A percentile compares a stretch with the other conserved stretches of the same genome.
phyloP scores from a whole-genome alignment of 345 rosid species.

The Lepidium sativum region DNA sequence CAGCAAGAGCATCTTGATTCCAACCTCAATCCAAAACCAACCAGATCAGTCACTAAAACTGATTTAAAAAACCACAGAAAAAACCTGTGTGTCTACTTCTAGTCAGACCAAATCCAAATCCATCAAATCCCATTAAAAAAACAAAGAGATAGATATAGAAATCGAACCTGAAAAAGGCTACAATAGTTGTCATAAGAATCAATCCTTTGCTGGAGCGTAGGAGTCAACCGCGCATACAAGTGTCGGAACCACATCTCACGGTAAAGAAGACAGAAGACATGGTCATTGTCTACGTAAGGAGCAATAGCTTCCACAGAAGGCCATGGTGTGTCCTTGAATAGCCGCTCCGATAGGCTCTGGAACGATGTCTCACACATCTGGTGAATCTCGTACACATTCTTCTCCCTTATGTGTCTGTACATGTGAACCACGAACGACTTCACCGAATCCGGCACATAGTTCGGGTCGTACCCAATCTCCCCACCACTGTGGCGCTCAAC shows the following conservation, averaged over 20 bases:
- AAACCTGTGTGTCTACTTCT: not conserved
- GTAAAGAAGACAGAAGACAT: conserved; percentile 85
- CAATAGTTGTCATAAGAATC: conserved; percentile 98
- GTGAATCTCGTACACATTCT: conserved; percentile 97
- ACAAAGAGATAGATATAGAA: not conserved
- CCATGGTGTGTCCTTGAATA: conserved; percentile 95
- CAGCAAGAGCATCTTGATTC: not conserved
- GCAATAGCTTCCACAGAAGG: conserved; percentile 92
- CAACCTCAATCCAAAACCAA: not conserved
- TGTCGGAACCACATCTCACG: conserved; percentile 99
- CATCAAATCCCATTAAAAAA: not conserved
- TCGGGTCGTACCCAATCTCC: conserved; percentile 68
- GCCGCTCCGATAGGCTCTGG: conserved; percentile 78
- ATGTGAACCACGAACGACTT: conserved; percentile 85
- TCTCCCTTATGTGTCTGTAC: conserved; percentile 95
- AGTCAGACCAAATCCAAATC: not conserved
- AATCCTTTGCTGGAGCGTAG: conserved; percentile 86
- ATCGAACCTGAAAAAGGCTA: conserved; percentile 62
- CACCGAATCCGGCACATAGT: conserved; percentile 87
- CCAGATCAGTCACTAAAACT: not conserved
- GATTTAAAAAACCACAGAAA: not conserved
- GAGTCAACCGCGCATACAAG: conserved; percentile 81
- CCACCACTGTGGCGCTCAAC: conserved; percentile 21
- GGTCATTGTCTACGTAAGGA: conserved; percentile 78
- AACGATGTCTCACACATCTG: conserved; percentile 98